These are phyloP conservation scores for Keqinozyma sinolaborantium DNA, from an alignment of 1,139 yeast genomes.

Conservation along the genomic window DNA sequence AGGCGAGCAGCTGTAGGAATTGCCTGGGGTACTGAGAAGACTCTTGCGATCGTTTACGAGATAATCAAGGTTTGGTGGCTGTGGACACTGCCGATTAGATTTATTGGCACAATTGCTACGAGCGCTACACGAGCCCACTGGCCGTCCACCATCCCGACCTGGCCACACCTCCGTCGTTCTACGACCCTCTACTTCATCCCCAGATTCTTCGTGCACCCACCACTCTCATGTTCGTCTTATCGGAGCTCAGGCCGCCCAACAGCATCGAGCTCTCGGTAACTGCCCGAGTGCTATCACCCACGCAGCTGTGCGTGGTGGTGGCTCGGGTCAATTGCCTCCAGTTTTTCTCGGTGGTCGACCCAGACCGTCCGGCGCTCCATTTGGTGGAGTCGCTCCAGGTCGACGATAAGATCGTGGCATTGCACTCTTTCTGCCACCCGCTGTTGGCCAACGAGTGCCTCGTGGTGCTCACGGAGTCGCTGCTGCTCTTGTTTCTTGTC, in stretches of 20 bases:
- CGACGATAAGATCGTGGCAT: constrained; percentile 15
- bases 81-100: too few relatives aligned
- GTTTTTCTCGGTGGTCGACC: constrained; percentile 10
- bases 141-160: too few relatives aligned
- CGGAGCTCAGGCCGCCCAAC: constrained; percentile 16
- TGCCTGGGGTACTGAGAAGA: too few relatives aligned
- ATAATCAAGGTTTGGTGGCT: too few relatives aligned
- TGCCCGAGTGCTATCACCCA: constrained; percentile 9
- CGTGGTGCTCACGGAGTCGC: constrained; percentile 13
- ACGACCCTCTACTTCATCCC: too few relatives aligned
- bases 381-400: constrained; percentile 11
- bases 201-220: too few relatives aligned
- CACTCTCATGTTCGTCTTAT: constrained; percentile 14
- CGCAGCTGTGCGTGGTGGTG: constrained; percentile 14
- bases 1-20: too few relatives aligned
- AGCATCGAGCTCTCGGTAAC: constrained; percentile 12
- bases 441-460: constrained; percentile 12
- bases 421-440: constrained; percentile 11
- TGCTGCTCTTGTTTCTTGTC: constrained; percentile 9
- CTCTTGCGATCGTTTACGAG: too few relatives aligned
- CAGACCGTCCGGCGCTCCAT: constrained; percentile 2
- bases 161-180: too few relatives aligned
- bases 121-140: too few relatives aligned
- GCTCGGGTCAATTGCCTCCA: constrained; percentile 16
- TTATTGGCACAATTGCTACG: too few relatives aligned